Percentiles rank a stretch among this genome's conserved stretches.
These are phyloP conservation scores for Trichoderma harzianum DNA, from an alignment of 2,329 filamentous ascomycete genomes.

Conservation along the genomic window DNA sequence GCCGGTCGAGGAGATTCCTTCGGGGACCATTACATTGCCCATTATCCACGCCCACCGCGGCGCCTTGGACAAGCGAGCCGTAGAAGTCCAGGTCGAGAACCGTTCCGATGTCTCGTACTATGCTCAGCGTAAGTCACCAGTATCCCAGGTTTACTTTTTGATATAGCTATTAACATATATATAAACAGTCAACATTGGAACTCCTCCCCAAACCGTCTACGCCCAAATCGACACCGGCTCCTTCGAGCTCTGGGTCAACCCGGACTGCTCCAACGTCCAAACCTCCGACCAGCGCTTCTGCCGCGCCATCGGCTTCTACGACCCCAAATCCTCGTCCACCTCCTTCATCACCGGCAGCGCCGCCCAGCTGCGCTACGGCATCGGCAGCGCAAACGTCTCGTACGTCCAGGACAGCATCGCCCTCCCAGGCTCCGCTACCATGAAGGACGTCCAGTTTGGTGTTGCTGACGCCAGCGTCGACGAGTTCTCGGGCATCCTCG, in stretches of 20 bases:
- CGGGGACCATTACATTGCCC: constrained; percentile 29
- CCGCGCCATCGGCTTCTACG: constrained; percentile 43
- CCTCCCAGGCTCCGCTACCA: constrained; percentile 39
- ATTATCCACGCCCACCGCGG: constrained; percentile 31
- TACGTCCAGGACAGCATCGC: constrained; percentile 47
- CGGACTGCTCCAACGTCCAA: constrained; percentile 49
- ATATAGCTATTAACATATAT: neutral
- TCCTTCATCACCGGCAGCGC: constrained; percentile 31
- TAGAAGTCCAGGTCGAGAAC: constrained; percentile 46
- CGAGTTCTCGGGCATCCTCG: constrained; percentile 61
- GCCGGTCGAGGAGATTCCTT: constrained; percentile 10
- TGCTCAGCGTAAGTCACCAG: constrained; percentile 37
- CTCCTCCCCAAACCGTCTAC: constrained; percentile 50
- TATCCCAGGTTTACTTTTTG: neutral
- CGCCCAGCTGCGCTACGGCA: constrained; percentile 48
- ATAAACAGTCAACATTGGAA: constrained; percentile 46
- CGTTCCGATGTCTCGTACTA: constrained; percentile 54
- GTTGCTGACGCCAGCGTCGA: constrained; percentile 52
- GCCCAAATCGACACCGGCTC: constrained; percentile 59
- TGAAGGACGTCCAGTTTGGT: constrained; percentile 58
- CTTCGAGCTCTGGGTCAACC: constrained; percentile 62
- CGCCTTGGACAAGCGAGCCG: constrained; percentile 38
- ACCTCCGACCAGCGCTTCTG: constrained; percentile 44
- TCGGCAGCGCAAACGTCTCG: constrained; percentile 49
- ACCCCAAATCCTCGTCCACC: constrained; percentile 41